These are phyloP conservation scores for Cyphellophora europaea DNA, from an alignment of 2,329 filamentous ascomycete species.

Conservation along the genomic window DNA sequence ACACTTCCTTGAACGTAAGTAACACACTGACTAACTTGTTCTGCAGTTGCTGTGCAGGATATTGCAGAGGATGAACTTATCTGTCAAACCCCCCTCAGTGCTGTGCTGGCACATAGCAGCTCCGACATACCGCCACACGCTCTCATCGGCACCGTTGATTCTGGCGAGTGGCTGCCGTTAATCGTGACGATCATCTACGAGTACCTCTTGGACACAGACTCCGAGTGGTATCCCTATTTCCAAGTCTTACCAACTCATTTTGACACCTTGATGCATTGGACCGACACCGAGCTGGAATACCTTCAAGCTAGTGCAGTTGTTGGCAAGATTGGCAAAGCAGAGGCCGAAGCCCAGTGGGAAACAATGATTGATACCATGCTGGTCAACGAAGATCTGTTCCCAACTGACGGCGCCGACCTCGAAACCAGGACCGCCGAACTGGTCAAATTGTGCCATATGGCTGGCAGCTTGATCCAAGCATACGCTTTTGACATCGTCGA, in stretches of 20 bases:
- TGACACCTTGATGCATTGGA: constrained; percentile 88
- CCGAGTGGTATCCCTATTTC: constrained; percentile 71
- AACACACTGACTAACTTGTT: background rate
- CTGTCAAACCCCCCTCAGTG: constrained; percentile 66
- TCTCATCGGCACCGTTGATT: constrained; percentile 25
- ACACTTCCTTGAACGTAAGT: constrained; percentile 14
- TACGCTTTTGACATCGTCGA: constrained; percentile 73
- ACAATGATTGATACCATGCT: constrained; percentile 45
- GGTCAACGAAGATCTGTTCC: constrained; percentile 32
- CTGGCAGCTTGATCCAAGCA: constrained; percentile 85
- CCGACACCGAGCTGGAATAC: constrained; percentile 55
- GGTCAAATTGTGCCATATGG: constrained; percentile 57
- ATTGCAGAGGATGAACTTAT: constrained; percentile 67
- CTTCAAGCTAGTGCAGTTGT: constrained; percentile 71
- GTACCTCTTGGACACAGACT: constrained; percentile 47
- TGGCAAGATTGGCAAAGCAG: constrained; percentile 63
- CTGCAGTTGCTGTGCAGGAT: constrained; percentile 31
- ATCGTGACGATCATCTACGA: constrained; percentile 81
- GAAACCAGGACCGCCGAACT: constrained; percentile 27
- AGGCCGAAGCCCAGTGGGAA: constrained; percentile 62
- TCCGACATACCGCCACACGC: constrained; percentile 38
- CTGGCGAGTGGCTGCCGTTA: constrained; percentile 44
- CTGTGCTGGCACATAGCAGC: constrained; percentile 64
- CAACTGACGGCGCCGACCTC: constrained; percentile 27
- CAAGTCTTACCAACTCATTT: constrained; percentile 62